Base-by-base conservation (phyloP, 2,329 filamentous ascomycete species). In the Cladosporium sp. region DNA sequence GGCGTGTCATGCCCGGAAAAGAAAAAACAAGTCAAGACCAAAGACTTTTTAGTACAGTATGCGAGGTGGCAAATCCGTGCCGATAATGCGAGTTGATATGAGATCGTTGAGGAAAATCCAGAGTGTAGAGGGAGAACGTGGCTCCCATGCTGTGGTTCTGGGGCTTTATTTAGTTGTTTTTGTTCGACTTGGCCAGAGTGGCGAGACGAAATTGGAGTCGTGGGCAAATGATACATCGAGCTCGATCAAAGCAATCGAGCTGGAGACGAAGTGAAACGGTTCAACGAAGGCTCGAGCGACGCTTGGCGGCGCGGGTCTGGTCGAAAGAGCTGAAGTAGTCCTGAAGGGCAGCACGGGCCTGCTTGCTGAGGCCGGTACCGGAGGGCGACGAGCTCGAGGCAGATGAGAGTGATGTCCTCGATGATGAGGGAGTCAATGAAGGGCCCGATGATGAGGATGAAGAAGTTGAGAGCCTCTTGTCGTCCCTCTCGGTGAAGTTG, bases 241-340 rank as follows among this genome's bases (percentile, higher is more conserved):
- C 55, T 57, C 55, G 55, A 35, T 40, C 31, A 28, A 21, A 28
- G 16, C 14, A 31, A 55, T 55, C 52, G 26, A 33, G 5, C 14
- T n/a, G 28, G 18, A 55, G 52, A 55, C 31, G 52, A 55, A 31
- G 31, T 31, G n/a, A 12, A 10, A 46, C 37, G 57, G 57, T 33
- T 68, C 66, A 73, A 64, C 72, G 68, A 56, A 69, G 60, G 58
- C 68, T 71, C 23, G 71, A 71, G 62, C 79, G 73, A 71, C 81
- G 78, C 74, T 80, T 80, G 64, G 77, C 73, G 84, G 80, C 88
- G 79, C 91, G 86, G 66, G 90, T 89, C 70, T 93, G 91, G 78
- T 97, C 93, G 76, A 97, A 97, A 2, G 91, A 92, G 75, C 90
- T 91, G 70, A 91, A 91, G 78, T 97, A 97, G 71, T 90, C 89